Evolutionary conservation across 1,284 basidiomycete genomes (phyloP).

Genomic region (Papiliotrema laurentii): DNA sequence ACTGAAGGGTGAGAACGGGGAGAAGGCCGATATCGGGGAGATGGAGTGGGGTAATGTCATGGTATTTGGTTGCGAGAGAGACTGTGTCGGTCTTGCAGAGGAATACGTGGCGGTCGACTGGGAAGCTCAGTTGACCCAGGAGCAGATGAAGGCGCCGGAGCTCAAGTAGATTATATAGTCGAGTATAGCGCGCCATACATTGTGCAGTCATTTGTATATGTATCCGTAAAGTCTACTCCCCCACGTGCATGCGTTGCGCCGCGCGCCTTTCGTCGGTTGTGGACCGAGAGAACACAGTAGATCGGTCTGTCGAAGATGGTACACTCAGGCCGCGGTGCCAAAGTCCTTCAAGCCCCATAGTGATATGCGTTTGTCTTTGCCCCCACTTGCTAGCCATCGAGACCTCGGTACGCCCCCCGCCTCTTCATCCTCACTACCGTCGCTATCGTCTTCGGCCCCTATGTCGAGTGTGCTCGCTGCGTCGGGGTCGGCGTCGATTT

Average conservation of each 20-base stretch:
- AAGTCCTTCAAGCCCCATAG: constrained; percentile 76
- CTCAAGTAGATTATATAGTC: no score
- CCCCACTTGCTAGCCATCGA: constrained; percentile 67
- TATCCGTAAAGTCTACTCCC: no score
- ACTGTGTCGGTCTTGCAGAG: constrained; percentile 46
- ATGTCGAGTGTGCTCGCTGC: constrained; percentile 11
- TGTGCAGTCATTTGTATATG: no score
- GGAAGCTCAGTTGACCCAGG: constrained; percentile 26
- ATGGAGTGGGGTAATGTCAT: constrained; percentile 50
- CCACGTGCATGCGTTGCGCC: no score
- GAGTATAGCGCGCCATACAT: no score
- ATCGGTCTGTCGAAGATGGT: no score
- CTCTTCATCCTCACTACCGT: constrained; percentile 51
- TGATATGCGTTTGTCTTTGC: constrained; percentile 68
- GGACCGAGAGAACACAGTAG: no score
- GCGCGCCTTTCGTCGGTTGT: no score
- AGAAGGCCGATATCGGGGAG: constrained; percentile 23
- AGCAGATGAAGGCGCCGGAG: neutral
- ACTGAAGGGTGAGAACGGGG: constrained; percentile 14
- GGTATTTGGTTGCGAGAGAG: constrained; percentile 45
- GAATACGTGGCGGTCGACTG: constrained; percentile 49
- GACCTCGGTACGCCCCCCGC: constrained; percentile 50
- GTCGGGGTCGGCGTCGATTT: constrained; percentile 7
- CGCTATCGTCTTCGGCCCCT: constrained; percentile 16
- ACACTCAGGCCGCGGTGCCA: neutral